Evolutionary conservation across 106 monocot genomes (phyloP).

Genomic region (Apostasia ramifera): DNA sequence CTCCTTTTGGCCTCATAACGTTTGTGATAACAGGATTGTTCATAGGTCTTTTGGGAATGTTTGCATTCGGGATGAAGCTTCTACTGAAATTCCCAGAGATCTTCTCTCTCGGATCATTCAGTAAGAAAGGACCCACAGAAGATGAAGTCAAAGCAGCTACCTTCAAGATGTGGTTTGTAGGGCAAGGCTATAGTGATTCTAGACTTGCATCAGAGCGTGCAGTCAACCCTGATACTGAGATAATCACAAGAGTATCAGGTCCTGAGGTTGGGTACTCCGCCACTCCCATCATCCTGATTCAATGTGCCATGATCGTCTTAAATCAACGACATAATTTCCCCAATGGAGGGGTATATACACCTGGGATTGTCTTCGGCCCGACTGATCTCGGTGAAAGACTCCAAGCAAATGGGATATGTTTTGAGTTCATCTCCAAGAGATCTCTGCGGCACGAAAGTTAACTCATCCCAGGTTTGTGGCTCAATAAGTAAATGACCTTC

Average conservation of each 20-base stretch:
- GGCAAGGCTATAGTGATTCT: constrained; percentile 58
- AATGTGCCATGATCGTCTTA: constrained; percentile 72
- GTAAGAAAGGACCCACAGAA: constrained; percentile 80
- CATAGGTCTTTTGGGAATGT: constrained; percentile 59
- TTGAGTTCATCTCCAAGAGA: constrained; percentile 66
- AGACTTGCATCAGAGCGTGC: constrained; percentile 20
- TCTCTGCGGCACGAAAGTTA: neutral
- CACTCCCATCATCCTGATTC: constrained; percentile 79
- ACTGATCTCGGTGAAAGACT: constrained; percentile 66
- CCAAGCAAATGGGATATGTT: constrained; percentile 81
- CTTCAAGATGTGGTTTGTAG: constrained; percentile 99
- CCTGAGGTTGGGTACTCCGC: constrained; percentile 81
- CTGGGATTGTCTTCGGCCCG: constrained; percentile 77
- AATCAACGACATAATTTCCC: constrained; percentile 53
- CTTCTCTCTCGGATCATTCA: constrained; percentile 72
- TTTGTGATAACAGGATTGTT: constrained; percentile 53
- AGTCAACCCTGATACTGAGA: constrained; percentile 69
- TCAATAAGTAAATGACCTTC: too few relatives aligned
- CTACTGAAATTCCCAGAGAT: constrained; percentile 70
- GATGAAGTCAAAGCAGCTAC: constrained; percentile 73
- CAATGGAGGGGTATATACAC: constrained; percentile 67
- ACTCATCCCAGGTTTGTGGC: too few relatives aligned
- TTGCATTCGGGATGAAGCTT: constrained; percentile 59
- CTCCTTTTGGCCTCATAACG: constrained; percentile 29
- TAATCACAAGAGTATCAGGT: constrained; percentile 79